Evolutionary conservation across 257 asterid genomes (phyloP).

Genomic region (Nicotiana otophora): DNA sequence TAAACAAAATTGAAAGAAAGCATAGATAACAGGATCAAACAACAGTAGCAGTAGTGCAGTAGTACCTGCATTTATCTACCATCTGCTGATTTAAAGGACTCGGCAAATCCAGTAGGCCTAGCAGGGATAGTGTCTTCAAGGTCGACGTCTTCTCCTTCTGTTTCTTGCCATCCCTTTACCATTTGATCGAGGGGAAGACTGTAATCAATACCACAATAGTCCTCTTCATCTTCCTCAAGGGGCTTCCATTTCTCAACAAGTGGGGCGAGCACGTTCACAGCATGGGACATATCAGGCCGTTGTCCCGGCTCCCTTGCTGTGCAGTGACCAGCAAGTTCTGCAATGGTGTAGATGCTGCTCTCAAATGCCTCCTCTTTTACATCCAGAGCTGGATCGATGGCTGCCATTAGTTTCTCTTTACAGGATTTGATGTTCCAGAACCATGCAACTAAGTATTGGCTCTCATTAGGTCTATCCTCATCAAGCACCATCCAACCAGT

Average conservation of each 20-base stretch:
- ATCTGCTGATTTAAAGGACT: slow-evolving; percentile 75
- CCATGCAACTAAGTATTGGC: slow-evolving; percentile 80
- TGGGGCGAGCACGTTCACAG: slow-evolving; percentile 59
- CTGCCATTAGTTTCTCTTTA: slow-evolving; percentile 53
- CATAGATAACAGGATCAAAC: slow-evolving; percentile 2
- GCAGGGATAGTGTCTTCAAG: slow-evolving; percentile 87
- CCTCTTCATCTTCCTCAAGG: slow-evolving; percentile 54
- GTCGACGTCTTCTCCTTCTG: slow-evolving; percentile 59
- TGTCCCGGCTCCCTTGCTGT: slow-evolving; percentile 79
- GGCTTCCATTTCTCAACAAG: slow-evolving; percentile 90
- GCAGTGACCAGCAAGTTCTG: slow-evolving; percentile 95
- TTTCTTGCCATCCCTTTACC: slow-evolving; percentile 90
- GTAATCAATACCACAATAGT: slow-evolving; percentile 76
- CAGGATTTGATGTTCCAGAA: slow-evolving; percentile 68
- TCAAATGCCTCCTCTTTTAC: slow-evolving; percentile 43
- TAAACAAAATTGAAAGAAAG: not conserved
- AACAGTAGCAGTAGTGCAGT: not conserved
- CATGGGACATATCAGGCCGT: slow-evolving; percentile 89
- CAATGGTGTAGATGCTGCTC: slow-evolving; percentile 60
- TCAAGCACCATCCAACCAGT: slow-evolving; percentile 81
- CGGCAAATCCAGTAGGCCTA: slow-evolving; percentile 83
- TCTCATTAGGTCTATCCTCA: slow-evolving; percentile 73
- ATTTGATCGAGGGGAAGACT: slow-evolving; percentile 85
- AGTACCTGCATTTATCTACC: slow-evolving; percentile 40
- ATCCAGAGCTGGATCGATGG: slow-evolving; percentile 54